Percentiles rank a stretch among this genome's conserved stretches.
Evolutionary conservation across 2,329 filamentous ascomycete species (phyloP).

Genomic region (Drechslerella dactyloides): DNA sequence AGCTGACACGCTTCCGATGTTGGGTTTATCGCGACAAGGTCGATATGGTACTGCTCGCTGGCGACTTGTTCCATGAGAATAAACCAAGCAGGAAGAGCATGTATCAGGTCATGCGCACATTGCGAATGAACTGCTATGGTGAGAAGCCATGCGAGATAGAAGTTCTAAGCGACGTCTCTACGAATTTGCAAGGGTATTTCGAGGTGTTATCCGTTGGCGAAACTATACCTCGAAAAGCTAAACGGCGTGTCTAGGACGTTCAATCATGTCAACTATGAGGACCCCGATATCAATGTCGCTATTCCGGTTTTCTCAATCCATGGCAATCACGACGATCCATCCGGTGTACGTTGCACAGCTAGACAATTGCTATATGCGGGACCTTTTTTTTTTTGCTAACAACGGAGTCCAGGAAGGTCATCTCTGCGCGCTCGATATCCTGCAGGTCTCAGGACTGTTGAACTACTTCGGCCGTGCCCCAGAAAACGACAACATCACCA

Average conservation of each 20-base stretch:
- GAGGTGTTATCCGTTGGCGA: neutral
- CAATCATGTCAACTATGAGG: conserved; percentile 96
- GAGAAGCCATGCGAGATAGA: conserved; percentile 95
- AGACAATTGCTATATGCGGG: neutral
- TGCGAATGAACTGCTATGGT: conserved; percentile 90
- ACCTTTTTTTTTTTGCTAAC: conserved; percentile 34
- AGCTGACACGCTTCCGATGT: neutral
- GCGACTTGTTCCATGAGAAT: conserved; percentile 97
- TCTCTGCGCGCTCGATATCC: conserved; percentile 84
- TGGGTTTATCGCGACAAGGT: conserved; percentile 62
- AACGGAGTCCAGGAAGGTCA: conserved; percentile 70
- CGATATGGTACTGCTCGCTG: conserved; percentile 94
- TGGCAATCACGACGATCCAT: conserved; percentile 96
- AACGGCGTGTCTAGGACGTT: conserved; percentile 66
- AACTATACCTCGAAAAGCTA: neutral
- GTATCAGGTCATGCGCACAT: conserved; percentile 94
- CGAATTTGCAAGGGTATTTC: conserved; percentile 76
- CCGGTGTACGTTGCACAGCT: conserved; percentile 64
- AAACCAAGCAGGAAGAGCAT: conserved; percentile 94
- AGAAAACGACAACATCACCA: conserved; percentile 88
- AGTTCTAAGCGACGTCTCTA: conserved; percentile 88
- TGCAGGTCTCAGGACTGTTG: conserved; percentile 87
- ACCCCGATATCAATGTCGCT: conserved; percentile 93
- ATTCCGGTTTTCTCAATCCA: conserved; percentile 99
- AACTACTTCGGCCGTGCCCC: conserved; percentile 96